phyloP scores from a whole-genome alignment of 1,284 basidiomycete species.

The Pascua guehoae region DNA sequence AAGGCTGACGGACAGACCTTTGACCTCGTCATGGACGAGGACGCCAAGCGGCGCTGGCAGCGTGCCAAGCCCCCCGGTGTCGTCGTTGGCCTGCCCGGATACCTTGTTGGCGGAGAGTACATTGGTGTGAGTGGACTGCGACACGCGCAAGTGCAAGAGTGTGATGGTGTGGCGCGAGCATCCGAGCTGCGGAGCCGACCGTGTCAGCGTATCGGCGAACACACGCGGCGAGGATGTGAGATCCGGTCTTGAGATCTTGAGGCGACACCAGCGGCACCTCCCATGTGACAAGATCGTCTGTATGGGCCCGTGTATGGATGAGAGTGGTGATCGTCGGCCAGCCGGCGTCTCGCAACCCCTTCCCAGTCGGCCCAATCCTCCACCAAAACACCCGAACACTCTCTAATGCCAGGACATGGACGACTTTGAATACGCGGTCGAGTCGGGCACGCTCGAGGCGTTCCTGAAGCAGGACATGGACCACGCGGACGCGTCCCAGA shows the following conservation, averaged over 20 bases:
- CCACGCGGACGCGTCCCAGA: constrained; percentile 21
- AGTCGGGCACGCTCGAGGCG: constrained; percentile 31
- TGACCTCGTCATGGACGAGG: constrained; percentile 44
- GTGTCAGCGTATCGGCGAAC: background rate
- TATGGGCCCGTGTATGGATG: too few species aligned
- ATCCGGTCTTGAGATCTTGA: too few species aligned
- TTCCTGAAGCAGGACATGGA: constrained; percentile 45
- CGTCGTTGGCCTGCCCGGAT: constrained; percentile 45
- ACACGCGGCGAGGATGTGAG: too few species aligned
- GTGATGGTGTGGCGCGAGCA: too few species aligned
- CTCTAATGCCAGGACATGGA: constrained; percentile 41
- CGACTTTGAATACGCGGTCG: constrained; percentile 47
- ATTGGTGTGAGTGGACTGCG: constrained; percentile 38
- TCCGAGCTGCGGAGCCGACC: background rate
- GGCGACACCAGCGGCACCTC: too few species aligned
- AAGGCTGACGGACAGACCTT: constrained; percentile 15
- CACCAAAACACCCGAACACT: background rate
- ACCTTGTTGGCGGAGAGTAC: constrained; percentile 45
- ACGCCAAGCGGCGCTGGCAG: constrained; percentile 47
- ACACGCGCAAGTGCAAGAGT: background rate
- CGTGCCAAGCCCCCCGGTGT: constrained; percentile 40
- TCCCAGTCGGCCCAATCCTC: background rate
- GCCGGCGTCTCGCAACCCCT: too few species aligned
- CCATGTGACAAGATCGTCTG: too few species aligned
- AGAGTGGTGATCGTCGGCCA: background rate